A percentile compares a stretch with the other conserved stretches of the same genome.
phyloP scores from a whole-genome alignment of 305 asterid species.

The Rubia balearica region DNA sequence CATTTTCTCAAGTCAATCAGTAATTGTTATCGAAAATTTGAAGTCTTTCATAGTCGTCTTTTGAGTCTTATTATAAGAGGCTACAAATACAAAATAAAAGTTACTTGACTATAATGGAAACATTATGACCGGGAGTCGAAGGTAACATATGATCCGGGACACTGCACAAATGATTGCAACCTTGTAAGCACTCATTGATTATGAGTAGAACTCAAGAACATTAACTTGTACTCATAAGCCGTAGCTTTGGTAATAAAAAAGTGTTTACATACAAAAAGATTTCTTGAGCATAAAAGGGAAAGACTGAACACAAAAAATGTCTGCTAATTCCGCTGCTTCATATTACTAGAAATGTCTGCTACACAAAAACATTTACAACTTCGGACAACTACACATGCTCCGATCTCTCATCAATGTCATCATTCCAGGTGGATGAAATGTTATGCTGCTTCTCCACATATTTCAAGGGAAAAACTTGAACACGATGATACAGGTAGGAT shows the following conservation, averaged over 20 bases:
- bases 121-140: no score
- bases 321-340: no score
- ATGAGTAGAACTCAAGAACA: background rate
- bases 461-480: background rate
- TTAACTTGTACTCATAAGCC: background rate
- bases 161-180: no score
- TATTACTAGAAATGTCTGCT: no score
- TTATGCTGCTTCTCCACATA: background rate
- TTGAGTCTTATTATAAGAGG: background rate
- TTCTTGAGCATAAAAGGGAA: background rate
- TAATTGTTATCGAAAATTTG: no score
- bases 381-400: background rate
- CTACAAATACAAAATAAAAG: background rate
- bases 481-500: background rate
- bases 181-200: background rate
- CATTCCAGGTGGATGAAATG: background rate
- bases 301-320: no score
- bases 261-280: background rate
- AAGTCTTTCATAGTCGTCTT: background rate
- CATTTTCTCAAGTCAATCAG: background rate
- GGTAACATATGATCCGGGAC: no score
- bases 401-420: background rate
- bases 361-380: no score
- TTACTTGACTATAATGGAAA: background rate
- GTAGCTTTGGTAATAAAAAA: no score